Evolutionary conservation across 345 rosid species (phyloP).

Genomic region (Heritiera littoralis): DNA sequence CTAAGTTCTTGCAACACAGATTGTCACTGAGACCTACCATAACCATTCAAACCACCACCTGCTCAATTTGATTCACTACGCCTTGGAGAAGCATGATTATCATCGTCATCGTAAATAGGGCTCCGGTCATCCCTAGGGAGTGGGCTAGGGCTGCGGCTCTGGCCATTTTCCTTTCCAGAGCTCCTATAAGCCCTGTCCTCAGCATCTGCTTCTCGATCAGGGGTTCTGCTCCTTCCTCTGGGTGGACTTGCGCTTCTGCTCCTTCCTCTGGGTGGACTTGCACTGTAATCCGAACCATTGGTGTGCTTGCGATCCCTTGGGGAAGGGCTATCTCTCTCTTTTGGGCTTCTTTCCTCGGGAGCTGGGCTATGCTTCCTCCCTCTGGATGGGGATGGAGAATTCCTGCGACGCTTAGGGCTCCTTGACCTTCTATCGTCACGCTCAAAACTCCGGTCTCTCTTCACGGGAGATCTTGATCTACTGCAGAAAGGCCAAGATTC

Average conservation of each 20-base stretch:
- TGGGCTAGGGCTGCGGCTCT: conserved; percentile 46
- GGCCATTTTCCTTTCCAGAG: conserved; percentile 56
- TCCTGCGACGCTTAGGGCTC: conserved; percentile 40
- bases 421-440: conserved; percentile 36
- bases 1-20: not conserved
- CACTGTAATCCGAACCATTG: conserved; percentile 49
- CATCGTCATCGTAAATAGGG: conserved; percentile 23
- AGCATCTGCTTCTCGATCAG: conserved; percentile 34
- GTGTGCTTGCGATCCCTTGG: conserved; percentile 37
- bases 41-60: not conserved
- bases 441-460: conserved; percentile 55
- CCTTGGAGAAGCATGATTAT: conserved; percentile 15
- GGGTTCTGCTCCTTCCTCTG: conserved; percentile 42
- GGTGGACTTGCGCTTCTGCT: conserved; percentile 48
- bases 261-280: conserved; percentile 42
- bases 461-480: conserved; percentile 63
- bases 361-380: conserved; percentile 52
- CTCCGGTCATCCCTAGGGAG: conserved; percentile 27
- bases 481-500: conserved; percentile 35
- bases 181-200: conserved; percentile 41
- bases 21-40: not conserved
- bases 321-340: conserved; percentile 33
- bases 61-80: conserved; percentile 22
- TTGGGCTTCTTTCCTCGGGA: conserved; percentile 40
- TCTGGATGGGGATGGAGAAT: conserved; percentile 35